phyloP scores from a whole-genome alignment of 257 asterid genomes.

The Perilla frutescens region DNA sequence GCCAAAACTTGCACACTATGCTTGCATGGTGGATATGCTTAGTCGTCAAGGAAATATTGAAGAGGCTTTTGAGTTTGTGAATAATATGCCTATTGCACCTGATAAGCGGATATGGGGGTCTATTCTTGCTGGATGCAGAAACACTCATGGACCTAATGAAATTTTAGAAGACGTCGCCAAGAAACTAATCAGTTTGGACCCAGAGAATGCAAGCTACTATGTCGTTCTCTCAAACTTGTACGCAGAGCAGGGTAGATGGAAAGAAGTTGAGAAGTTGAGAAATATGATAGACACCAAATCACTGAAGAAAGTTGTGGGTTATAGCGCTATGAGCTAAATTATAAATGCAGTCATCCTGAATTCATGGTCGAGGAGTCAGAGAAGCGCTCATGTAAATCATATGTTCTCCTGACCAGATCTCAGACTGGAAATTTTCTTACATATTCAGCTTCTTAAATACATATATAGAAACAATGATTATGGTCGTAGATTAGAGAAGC shows the following conservation, averaged over 20 bases:
- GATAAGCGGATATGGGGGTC: constrained; percentile 90
- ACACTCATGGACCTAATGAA: constrained; percentile 48
- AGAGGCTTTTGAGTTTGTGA: constrained; percentile 76
- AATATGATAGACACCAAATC: constrained; percentile 48
- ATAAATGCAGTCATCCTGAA: neutral
- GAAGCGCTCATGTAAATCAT: neutral
- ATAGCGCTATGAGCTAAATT: constrained; percentile 52
- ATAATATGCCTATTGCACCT: constrained; percentile 69
- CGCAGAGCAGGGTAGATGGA: constrained; percentile 80
- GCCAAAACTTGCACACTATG: constrained; percentile 77
- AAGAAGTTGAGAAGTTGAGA: constrained; percentile 70
- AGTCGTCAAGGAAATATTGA: constrained; percentile 82
- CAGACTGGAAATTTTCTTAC: neutral
- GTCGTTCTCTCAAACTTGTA: constrained; percentile 67
- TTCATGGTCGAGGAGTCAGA: constrained; percentile 18
- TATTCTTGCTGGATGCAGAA: constrained; percentile 77
- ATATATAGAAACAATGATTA: neutral
- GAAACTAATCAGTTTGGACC: constrained; percentile 60
- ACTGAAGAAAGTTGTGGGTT: constrained; percentile 62
- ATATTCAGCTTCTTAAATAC: neutral
- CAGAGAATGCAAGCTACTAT: constrained; percentile 56
- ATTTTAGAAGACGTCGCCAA: constrained; percentile 54
- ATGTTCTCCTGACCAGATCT: neutral
- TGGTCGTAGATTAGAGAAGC: neutral
- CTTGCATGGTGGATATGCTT: constrained; percentile 92